Conservation (phyloP, 306 rosid genomes). For the Lathyrus aphaca region DNA sequence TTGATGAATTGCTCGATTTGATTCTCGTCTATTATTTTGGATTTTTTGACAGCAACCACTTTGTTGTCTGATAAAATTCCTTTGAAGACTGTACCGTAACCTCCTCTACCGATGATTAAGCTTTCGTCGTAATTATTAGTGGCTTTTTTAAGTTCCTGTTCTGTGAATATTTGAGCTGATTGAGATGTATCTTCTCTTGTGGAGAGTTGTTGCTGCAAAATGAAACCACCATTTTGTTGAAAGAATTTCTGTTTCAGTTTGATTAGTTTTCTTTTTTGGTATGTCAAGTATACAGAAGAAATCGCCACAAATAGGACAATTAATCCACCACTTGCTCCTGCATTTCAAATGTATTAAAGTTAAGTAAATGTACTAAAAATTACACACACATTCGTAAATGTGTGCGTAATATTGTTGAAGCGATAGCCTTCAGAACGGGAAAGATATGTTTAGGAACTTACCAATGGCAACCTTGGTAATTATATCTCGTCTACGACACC, state of each 20-base stretch:
- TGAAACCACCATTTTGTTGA: conserved; percentile 42
- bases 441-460: background rate
- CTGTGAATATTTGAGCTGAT: conserved; percentile 33
- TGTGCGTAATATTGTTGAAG: too few relatives aligned
- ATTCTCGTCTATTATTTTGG: conserved; percentile 38
- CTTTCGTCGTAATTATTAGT: conserved; percentile 42
- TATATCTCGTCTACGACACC: background rate
- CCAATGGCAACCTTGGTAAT: background rate
- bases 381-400: too few relatives aligned
- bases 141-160: conserved; percentile 44
- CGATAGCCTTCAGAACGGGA: too few relatives aligned
- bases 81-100: conserved; percentile 45
- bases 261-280: conserved; percentile 39
- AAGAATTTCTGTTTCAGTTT: conserved; percentile 42
- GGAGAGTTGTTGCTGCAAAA: conserved; percentile 39
- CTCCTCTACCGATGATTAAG: conserved; percentile 40
- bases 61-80: conserved; percentile 23
- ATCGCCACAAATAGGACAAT: background rate
- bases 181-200: conserved; percentile 1
- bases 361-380: too few relatives aligned
- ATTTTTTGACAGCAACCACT: conserved; percentile 44
- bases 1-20: conserved; percentile 52
- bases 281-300: conserved; percentile 27
- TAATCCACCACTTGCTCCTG: conserved; percentile 23
- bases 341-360: background rate